phyloP scores from a whole-genome alignment of 306 rosid species.

The Cucumis melo region DNA sequence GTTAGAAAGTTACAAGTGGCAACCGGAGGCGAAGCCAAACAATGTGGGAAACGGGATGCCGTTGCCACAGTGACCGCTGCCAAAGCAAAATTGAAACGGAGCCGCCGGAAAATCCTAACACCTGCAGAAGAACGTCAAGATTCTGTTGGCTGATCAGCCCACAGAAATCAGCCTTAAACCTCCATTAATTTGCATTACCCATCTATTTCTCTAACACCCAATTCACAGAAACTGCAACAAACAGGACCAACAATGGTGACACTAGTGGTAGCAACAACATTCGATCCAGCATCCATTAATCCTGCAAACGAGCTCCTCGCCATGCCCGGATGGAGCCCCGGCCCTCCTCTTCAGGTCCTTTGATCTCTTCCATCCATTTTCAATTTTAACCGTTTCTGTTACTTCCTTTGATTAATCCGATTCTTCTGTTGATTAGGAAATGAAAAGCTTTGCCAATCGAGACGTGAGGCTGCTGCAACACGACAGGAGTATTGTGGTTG shows the following conservation, averaged over 20 bases:
- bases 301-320: constrained; percentile 66
- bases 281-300: constrained; percentile 85
- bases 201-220: neutral
- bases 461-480: constrained; percentile 49
- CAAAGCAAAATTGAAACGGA: neutral
- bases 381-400: neutral
- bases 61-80: neutral
- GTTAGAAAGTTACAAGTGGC: neutral
- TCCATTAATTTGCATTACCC: neutral
- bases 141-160: neutral
- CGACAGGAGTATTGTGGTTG: constrained; percentile 42
- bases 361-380: neutral
- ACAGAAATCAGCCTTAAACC: neutral
- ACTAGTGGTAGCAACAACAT: constrained; percentile 63
- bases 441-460: constrained; percentile 41
- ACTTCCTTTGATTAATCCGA: neutral
- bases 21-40: neutral
- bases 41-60: neutral
- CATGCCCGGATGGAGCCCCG: constrained; percentile 60
- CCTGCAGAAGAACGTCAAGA: neutral
- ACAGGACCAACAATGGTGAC: constrained; percentile 32
- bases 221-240: neutral
- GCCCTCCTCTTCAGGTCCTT: constrained; percentile 51
- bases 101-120: neutral
- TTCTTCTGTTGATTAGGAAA: constrained; percentile 24